phyloP scores from a whole-genome alignment of 2,329 filamentous ascomycete genomes.

The Cordyceps javanica region DNA sequence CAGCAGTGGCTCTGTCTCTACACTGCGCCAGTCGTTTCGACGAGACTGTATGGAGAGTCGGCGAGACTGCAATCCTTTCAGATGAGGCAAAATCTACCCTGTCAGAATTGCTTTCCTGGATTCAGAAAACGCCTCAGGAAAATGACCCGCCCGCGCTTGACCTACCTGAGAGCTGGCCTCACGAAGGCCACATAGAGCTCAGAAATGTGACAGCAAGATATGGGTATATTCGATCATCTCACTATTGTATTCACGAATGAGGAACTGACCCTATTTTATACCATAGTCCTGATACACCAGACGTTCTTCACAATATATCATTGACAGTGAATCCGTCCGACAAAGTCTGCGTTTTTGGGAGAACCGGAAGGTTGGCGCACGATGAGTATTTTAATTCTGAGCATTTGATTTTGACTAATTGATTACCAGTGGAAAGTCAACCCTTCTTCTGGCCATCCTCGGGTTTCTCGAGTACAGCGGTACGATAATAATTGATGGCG shows the following conservation, averaged over 20 bases:
- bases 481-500: background rate
- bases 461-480: slow-evolving; percentile 1
- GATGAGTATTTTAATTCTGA: too few species aligned
- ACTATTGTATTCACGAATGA: too few species aligned
- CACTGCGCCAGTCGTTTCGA: background rate
- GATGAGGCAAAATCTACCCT: background rate
- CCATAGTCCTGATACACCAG: background rate
- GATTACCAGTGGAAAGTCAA: background rate
- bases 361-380: background rate
- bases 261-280: too few species aligned
- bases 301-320: background rate
- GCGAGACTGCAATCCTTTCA: background rate
- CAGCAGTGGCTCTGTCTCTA: background rate
- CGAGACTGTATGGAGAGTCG: background rate
- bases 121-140: background rate
- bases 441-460: background rate
- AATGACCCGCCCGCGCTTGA: background rate
- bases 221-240: background rate
- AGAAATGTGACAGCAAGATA: background rate
- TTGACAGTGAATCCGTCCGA: background rate
- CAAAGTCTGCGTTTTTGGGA: background rate
- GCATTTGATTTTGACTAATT: background rate
- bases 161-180: background rate
- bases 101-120: background rate
- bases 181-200: background rate